phyloP scores from a whole-genome alignment of 1,139 yeast genomes.

The Yamadazyma oceani region DNA sequence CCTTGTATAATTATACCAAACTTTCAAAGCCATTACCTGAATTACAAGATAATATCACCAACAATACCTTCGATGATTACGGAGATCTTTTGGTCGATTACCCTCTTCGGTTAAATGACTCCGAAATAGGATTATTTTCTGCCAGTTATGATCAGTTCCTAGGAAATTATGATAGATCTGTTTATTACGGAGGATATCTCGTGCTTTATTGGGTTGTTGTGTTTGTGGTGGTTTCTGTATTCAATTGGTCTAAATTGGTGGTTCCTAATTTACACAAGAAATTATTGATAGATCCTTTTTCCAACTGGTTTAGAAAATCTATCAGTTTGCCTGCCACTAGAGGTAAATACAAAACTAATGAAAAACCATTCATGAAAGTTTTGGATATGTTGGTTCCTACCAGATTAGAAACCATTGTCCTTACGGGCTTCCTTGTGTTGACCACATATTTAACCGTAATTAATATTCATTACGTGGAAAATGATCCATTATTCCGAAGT shows the following conservation, averaged over 20 bases:
- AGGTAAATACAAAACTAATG: constrained; percentile 27
- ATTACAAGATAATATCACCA: constrained; percentile 7
- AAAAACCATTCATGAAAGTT: constrained; percentile 24
- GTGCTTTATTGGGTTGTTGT: constrained; percentile 33
- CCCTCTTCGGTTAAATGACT: constrained; percentile 30
- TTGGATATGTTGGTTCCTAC: constrained; percentile 56
- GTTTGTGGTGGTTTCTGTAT: constrained; percentile 24
- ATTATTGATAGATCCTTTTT: constrained; percentile 23
- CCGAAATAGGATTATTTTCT: constrained; percentile 18
- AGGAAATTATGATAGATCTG: constrained; percentile 41
- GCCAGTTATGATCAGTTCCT: constrained; percentile 35
- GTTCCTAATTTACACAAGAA: constrained; percentile 21
- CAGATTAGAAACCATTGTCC: constrained; percentile 55
- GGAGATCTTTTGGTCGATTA: constrained; percentile 20
- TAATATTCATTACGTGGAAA: constrained; percentile 23
- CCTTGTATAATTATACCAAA: constrained; percentile 40
- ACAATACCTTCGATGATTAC: constrained; percentile 12
- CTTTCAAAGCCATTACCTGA: constrained; percentile 27
- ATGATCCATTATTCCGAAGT: constrained; percentile 30
- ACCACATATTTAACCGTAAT: constrained; percentile 35
- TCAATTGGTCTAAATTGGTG: constrained; percentile 34
- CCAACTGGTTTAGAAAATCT: constrained; percentile 26
- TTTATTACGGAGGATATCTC: constrained; percentile 31
- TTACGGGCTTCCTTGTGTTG: constrained; percentile 47
- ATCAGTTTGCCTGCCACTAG: constrained; percentile 31